Base-by-base conservation (phyloP, 768 basidiomycete species). In the Lentinula aciculospora region DNA sequence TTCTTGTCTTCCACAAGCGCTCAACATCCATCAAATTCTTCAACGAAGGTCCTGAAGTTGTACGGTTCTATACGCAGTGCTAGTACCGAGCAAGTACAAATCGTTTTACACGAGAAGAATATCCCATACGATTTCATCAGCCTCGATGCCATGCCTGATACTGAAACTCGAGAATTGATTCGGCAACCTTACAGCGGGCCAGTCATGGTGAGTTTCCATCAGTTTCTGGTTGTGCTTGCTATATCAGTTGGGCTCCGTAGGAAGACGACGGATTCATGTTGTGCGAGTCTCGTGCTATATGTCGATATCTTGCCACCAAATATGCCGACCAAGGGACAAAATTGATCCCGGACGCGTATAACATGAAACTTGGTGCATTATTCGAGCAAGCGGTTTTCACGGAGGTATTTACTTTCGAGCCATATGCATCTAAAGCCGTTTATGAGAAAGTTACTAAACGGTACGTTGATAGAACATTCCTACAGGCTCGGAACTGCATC, bases 111-210 rank as follows among this genome's bases (percentile, higher is more conserved):
- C 60, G 86, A 88, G 67, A 81, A 81, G 64, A 62, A 74, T 1
- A 72, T 88, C 4, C 78, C 82, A 0, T 88, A 81, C 66, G 78
- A 82, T 61, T 62, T 85, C 51, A 59, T 78, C 42, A 8, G 46
- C 4, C 54, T 88, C 61, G 70, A 60, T 32, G 71, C 72, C 59
- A 47, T 45, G 44, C 34, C 42, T 12, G 67, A 64, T n/a, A 86
- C 83, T 67, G 3, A 65, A 0, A 64, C 77, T 0, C 76, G 63
- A 8, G 80, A 69, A 70, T 21, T 77, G 15, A 63, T 68, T 31
- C 69, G 74, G 50, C 85, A 91, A 62, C 88, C 89, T 0, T 88
- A 86, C 63, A 80, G 83, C 62, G 73, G 85, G 27, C 84, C 85
- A 2, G 81, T 77, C 65, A 74, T 86, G 56, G 80, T 78, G 57